Evolutionary conservation across 768 basidiomycete species (phyloP).

Genomic region (Mycena rebaudengoi): DNA sequence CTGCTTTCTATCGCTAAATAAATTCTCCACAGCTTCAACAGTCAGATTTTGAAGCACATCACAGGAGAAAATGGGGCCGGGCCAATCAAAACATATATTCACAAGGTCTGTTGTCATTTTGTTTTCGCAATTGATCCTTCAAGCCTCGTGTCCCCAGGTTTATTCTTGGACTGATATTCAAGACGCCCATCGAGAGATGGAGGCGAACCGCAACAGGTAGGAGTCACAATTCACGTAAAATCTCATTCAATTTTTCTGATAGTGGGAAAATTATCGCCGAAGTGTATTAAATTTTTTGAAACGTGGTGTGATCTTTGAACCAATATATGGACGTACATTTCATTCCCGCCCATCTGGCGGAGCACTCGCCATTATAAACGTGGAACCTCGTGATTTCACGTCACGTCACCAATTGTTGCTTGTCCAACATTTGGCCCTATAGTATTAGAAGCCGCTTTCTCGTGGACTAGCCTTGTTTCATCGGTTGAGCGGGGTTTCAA

Average conservation of each 20-base stretch:
- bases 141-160: conserved; percentile 56
- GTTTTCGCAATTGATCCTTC: conserved; percentile 1
- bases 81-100: conserved; percentile 74
- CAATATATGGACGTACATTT: not conserved
- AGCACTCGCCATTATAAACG: no score
- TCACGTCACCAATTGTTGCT: no score
- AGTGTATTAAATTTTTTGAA: conserved; percentile 19
- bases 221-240: conserved; percentile 20
- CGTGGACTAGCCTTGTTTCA: no score
- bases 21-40: conserved; percentile 67
- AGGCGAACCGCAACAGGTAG: conserved; percentile 65
- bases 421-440: no score
- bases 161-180: conserved; percentile 83
- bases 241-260: conserved; percentile 15
- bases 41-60: conserved; percentile 63
- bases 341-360: no score
- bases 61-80: conserved; percentile 66
- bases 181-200: conserved; percentile 85
- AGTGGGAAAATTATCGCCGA: conserved; percentile 59
- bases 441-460: no score
- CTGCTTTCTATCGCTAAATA: no score
- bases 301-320: no score
- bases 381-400: no score
- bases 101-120: conserved; percentile 64
- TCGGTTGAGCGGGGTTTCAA: no score